phyloP scores from a whole-genome alignment of 129 eudicot genomes.

The Oenanthe sinensis region DNA sequence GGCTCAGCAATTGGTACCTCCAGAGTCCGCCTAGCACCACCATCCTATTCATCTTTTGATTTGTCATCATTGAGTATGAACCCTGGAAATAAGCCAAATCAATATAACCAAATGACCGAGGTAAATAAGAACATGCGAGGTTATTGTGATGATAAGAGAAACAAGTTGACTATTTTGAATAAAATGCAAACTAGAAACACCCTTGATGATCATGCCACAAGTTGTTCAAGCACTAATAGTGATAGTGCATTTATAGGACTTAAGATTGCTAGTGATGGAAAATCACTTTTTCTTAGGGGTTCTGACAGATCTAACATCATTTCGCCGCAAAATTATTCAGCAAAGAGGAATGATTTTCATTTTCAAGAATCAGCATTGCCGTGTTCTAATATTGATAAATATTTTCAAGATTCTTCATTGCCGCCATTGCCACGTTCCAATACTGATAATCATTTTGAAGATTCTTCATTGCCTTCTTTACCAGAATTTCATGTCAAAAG shows the following conservation, averaged over 20 bases:
- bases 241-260: conserved; percentile 11
- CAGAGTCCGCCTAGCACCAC: background rate
- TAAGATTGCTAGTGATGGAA: conserved; percentile 19
- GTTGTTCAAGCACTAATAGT: background rate
- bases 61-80: background rate
- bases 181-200: background rate
- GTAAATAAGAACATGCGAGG: background rate
- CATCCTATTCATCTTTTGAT: background rate
- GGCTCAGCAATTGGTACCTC: background rate
- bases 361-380: background rate
- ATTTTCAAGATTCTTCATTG: background rate
- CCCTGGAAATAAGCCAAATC: background rate
- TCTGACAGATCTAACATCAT: background rate
- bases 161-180: background rate
- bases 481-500: background rate
- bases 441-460: background rate
- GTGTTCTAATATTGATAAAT: background rate
- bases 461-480: background rate
- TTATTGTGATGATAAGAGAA: conserved; percentile 9
- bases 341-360: background rate
- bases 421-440: background rate
- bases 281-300: conserved; percentile 14
- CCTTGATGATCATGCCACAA: background rate
- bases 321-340: background rate
- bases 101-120: background rate